Base-by-base conservation (phyloP, 495 filamentous ascomycete genomes). In the Aspergillus bridgeri region DNA sequence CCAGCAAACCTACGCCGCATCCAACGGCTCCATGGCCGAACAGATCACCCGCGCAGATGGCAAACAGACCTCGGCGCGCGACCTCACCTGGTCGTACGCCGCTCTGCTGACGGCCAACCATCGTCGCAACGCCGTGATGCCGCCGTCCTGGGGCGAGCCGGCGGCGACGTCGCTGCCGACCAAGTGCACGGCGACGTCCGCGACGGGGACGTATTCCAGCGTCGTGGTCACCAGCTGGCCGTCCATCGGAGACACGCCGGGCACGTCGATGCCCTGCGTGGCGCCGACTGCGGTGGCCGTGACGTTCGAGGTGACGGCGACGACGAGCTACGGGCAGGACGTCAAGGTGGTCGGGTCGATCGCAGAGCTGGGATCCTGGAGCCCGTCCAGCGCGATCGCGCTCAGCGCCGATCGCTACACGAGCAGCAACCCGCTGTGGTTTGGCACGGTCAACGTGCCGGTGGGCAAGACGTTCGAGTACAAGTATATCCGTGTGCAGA, bases 401-500 rank as follows among this genome's bases (percentile, higher is more conserved):
- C 70, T 90, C 20, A 79, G 71, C 27, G 78, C 86, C 2, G 66
- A 63, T 21, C 53, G 72, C 5, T 90, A 89, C 60, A 83, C 81
- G 2, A 57, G 56, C 8, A 76, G 61, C 54, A 76, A 87, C 60
- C 81, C 81, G 2, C 54, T 86, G 9, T 90, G 87, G 87, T 77
- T 56, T 46, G 79, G 67, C 1, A 80, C 79, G 0, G 59, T 87
- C 5, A 68, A 64, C 3, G 60, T 89, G 3, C 66, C 78, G 0
- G 78, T 79, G 0, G 85, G 86, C 1, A 69, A 72, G 45, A 63
- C 59, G 6, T 75, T 91, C 25, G 59, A 85, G 67, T 90, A 90
- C 64, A 91, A 90, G 72, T 92, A 82, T 61, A 82, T 90, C 56
- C 79, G 79, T 7, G 73, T 85, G 33, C 71, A 76, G 48, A 65